phyloP scores from a whole-genome alignment of 1,139 yeast genomes.

The Suhomyces terraborum region DNA sequence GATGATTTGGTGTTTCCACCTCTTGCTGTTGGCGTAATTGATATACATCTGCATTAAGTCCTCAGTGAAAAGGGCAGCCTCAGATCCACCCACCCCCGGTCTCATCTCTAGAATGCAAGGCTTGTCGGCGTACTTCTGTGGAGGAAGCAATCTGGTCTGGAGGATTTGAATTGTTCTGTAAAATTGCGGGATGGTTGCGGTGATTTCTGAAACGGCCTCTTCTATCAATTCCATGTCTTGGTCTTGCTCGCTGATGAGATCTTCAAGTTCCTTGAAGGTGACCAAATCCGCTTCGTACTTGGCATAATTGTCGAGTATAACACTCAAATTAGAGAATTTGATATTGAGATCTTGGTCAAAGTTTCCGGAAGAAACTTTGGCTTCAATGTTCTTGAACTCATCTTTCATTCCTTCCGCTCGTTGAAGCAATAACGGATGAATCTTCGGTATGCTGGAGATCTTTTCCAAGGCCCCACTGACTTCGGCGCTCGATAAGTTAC shows the following conservation, averaged over 20 bases:
- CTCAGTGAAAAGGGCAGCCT: constrained; percentile 82
- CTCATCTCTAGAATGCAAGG: constrained; percentile 82
- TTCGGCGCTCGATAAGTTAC: constrained; percentile 1
- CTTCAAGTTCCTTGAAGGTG: constrained; percentile 39
- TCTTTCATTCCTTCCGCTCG: constrained; percentile 56
- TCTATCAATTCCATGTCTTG: constrained; percentile 35
- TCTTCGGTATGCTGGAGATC: constrained; percentile 17
- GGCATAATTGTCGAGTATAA: constrained; percentile 53
- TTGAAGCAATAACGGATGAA: constrained; percentile 64
- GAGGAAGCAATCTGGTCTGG: constrained; percentile 66
- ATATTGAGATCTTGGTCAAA: constrained; percentile 62
- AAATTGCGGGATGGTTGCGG: constrained; percentile 37
- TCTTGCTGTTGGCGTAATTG: constrained; percentile 61
- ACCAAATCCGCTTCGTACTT: constrained; percentile 46
- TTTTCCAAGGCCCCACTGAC: constrained; percentile 8
- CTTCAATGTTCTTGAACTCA: constrained; percentile 54
- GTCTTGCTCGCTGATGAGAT: constrained; percentile 31
- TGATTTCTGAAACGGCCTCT: constrained; percentile 31
- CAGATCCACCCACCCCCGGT: constrained; percentile 97
- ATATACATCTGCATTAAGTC: constrained; percentile 83
- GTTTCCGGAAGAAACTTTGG: constrained; percentile 44
- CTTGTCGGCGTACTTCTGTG: constrained; percentile 73
- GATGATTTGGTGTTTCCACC: constrained; percentile 68
- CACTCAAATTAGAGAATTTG: constrained; percentile 55
- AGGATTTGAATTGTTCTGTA: constrained; percentile 44